phyloP scores from a whole-genome alignment of 306 rosid genomes.

The Hippophae gyantsensis region DNA sequence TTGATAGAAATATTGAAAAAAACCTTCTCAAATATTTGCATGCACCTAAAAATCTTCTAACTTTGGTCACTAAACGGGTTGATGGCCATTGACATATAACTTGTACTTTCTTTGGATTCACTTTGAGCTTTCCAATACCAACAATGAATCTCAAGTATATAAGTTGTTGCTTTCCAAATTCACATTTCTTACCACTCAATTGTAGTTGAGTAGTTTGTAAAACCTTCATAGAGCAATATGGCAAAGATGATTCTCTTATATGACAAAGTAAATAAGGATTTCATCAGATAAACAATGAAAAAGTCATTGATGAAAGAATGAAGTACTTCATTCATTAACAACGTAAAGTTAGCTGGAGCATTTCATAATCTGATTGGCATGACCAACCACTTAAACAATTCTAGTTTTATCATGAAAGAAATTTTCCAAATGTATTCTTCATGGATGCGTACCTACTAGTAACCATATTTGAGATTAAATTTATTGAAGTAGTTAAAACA shows the following conservation, averaged over 20 bases:
- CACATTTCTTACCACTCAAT: neutral
- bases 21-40: too few species aligned
- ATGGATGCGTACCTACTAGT: neutral
- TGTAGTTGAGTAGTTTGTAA: neutral
- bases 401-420: neutral
- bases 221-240: neutral
- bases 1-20: too few species aligned
- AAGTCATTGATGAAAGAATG: neutral
- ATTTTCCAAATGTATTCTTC: neutral
- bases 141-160: neutral
- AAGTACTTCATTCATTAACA: conserved; percentile 4
- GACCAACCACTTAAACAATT: neutral
- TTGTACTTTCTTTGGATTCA: too few species aligned
- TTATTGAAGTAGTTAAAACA: neutral
- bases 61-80: too few species aligned
- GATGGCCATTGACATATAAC: too few species aligned
- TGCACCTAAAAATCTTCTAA: too few species aligned
- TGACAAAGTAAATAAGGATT: neutral
- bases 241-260: neutral
- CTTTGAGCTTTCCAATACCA: neutral
- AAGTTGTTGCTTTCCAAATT: neutral
- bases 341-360: neutral
- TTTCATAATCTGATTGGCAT: neutral
- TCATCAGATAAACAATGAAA: neutral
- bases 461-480: neutral